Evolutionary conservation across 345 rosid species (phyloP).

Genomic region (Eucalyptus decipiens): DNA sequence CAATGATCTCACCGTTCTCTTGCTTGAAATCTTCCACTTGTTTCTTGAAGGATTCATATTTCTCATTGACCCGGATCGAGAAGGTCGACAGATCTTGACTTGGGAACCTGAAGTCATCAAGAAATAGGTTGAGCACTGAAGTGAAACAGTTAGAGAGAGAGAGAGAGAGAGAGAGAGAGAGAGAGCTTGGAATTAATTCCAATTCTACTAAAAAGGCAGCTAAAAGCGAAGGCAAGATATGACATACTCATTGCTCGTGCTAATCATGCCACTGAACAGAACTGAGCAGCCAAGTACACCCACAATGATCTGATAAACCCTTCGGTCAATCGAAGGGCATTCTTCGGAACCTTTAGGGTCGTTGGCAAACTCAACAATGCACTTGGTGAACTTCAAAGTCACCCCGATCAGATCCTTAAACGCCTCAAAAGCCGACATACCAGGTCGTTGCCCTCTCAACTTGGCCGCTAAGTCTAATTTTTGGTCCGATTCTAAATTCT

Average conservation of each 20-base stretch:
- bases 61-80: neutral
- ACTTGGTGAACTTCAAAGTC: neutral
- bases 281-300: neutral
- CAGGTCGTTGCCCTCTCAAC: neutral
- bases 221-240: neutral
- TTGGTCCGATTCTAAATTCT: too few species aligned
- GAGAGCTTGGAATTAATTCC: too few species aligned
- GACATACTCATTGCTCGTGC: neutral
- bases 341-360: neutral
- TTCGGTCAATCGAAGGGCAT: neutral
- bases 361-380: neutral
- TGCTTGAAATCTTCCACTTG: neutral
- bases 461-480: neutral
- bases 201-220: too few species aligned
- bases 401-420: neutral
- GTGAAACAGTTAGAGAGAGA: neutral
- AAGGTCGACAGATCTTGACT: neutral
- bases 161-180: neutral
- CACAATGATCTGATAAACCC: neutral
- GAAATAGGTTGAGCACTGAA: neutral
- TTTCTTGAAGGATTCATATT: neutral
- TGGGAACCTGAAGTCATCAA: neutral
- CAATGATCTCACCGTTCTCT: neutral
- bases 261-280: neutral
- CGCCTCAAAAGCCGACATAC: neutral